These are phyloP conservation scores for Alectoria sarmentosa DNA, from an alignment of 495 filamentous ascomycete species.

Conservation along the genomic window DNA sequence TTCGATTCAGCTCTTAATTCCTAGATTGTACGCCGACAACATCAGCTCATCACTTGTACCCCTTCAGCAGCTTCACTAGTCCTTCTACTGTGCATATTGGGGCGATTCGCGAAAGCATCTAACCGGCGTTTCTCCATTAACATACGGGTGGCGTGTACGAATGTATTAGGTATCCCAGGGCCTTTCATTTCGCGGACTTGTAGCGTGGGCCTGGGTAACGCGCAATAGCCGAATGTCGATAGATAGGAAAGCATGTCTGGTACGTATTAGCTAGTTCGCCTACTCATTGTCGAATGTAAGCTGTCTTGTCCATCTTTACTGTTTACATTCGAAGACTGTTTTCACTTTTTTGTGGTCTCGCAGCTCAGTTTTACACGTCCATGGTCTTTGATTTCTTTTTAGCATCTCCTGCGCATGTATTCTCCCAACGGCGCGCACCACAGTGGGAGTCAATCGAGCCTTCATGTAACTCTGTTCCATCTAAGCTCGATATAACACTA, in stretches of 20 bases:
- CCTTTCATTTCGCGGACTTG: not conserved
- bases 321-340: not conserved
- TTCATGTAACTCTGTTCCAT: not conserved
- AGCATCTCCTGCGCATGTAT: not conserved
- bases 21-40: not conserved
- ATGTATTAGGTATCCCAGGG: not conserved
- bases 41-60: not conserved
- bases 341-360: not conserved
- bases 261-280: constrained; percentile 1
- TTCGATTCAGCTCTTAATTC: not conserved
- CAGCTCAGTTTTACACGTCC: not conserved
- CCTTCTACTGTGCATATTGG: not conserved
- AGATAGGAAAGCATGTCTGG: not conserved
- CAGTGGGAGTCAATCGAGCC: not conserved
- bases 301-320: not conserved
- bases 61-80: not conserved
- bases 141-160: not conserved
- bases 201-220: constrained; percentile 3
- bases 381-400: not conserved
- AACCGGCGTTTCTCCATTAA: not conserved
- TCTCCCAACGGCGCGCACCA: too few species aligned
- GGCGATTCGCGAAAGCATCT: constrained; percentile 3
- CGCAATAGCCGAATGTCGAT: not conserved
- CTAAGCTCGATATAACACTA: not conserved
- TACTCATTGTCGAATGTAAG: not conserved